phyloP scores from a whole-genome alignment of 805 yeast species.

The Zygoascus biomembranicola region DNA sequence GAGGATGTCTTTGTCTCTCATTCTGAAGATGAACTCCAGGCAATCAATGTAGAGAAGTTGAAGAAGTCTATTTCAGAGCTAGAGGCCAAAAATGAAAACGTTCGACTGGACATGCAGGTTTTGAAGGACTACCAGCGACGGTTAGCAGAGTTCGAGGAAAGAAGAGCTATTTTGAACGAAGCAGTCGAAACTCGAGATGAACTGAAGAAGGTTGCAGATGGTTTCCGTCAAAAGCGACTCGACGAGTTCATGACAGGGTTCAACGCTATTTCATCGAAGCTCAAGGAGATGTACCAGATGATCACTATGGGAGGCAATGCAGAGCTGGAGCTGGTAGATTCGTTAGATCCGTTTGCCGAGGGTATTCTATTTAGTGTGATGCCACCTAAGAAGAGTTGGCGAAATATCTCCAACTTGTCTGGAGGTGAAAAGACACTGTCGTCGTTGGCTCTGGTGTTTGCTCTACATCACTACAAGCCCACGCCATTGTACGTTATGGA shows the following conservation, averaged over 20 bases:
- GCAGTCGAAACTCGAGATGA: constrained; percentile 63
- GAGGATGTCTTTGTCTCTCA: constrained; percentile 36
- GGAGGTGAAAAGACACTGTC: constrained; percentile 98
- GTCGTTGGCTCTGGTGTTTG: constrained; percentile 91
- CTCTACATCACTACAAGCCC: constrained; percentile 90
- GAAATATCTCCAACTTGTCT: constrained; percentile 84
- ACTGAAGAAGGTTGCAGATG: constrained; percentile 53
- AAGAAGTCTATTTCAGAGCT: constrained; percentile 46
- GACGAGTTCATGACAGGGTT: constrained; percentile 94
- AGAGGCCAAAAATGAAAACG: constrained; percentile 46
- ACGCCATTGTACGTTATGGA: constrained; percentile 98
- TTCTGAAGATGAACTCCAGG: constrained; percentile 43
- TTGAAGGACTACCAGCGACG: constrained; percentile 69
- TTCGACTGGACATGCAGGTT: constrained; percentile 63
- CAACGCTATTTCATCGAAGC: constrained; percentile 70
- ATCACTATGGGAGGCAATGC: constrained; percentile 99
- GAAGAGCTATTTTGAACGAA: constrained; percentile 58
- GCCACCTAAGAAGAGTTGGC: constrained; percentile 99
- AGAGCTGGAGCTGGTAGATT: constrained; percentile 88
- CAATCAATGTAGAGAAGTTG: constrained; percentile 40
- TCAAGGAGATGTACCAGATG: constrained; percentile 97
- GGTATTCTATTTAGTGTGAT: constrained; percentile 94
- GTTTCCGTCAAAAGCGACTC: constrained; percentile 60
- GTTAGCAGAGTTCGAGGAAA: constrained; percentile 49
- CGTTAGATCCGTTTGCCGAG: constrained; percentile 95